Conservation (phyloP, 2,329 filamentous ascomycete genomes). For the Claviceps sp. region DNA sequence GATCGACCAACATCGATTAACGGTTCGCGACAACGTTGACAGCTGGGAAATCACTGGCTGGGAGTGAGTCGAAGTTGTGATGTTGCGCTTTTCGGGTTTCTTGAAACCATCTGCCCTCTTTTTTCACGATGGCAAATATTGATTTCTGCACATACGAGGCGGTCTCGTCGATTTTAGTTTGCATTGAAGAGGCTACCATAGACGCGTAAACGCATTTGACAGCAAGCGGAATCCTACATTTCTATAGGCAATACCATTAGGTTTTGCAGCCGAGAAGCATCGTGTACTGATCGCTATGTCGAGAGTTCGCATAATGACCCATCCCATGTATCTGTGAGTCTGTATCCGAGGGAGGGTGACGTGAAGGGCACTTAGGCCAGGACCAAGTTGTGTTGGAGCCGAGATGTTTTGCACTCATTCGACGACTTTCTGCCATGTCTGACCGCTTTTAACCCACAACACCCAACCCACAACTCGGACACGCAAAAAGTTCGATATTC, state of each 20-base stretch:
- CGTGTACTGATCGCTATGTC: background rate
- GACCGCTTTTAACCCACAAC: constrained; percentile 30
- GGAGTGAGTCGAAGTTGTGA: constrained; percentile 14
- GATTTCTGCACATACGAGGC: background rate
- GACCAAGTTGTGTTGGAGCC: background rate
- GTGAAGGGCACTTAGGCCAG: background rate
- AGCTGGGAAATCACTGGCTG: constrained; percentile 52
- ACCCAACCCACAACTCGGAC: constrained; percentile 31
- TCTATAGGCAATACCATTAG: constrained; percentile 1
- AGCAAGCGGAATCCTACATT: background rate
- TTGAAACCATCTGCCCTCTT: background rate
- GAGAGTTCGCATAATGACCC: background rate
- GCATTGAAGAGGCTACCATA: background rate
- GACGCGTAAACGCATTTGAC: background rate
- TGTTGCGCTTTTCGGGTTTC: background rate
- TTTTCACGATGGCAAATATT: background rate
- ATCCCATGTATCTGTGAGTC: background rate
- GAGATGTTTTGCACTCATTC: constrained; percentile 1
- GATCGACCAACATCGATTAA: constrained; percentile 57
- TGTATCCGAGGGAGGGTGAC: background rate
- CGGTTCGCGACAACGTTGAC: constrained; percentile 49
- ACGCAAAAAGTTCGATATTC: constrained; percentile 30
- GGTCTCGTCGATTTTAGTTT: background rate
- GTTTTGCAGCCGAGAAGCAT: background rate
- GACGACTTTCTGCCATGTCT: constrained; percentile 19